A percentile compares a stretch with the other conserved stretches of the same genome.
These are phyloP conservation scores for Spinacia oleracea DNA, from an alignment of 179 eudicot species.

Conservation along the genomic window DNA sequence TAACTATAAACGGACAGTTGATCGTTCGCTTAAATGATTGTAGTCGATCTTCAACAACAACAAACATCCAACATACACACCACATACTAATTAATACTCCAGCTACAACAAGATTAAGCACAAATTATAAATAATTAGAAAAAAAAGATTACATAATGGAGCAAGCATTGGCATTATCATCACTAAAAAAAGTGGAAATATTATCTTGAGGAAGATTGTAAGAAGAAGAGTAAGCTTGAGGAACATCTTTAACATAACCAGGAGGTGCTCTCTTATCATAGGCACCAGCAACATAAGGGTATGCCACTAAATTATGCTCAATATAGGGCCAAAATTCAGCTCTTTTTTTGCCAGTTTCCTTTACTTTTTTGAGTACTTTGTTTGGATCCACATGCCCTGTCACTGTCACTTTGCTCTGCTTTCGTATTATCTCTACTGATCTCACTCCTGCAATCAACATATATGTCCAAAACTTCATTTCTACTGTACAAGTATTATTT, in stretches of 20 bases:
- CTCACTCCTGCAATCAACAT: conserved; percentile 58
- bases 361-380: conserved; percentile 60
- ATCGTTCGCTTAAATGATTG: too few species aligned
- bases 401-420: conserved; percentile 64
- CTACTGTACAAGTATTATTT: too few species aligned
- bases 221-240: conserved; percentile 44
- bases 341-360: conserved; percentile 58
- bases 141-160: conserved; percentile 53
- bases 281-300: conserved; percentile 60
- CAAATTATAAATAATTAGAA: background rate
- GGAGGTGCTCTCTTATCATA: conserved; percentile 83
- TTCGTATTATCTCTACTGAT: conserved; percentile 54
- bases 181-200: conserved; percentile 56
- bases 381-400: conserved; percentile 67
- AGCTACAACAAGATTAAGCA: too few species aligned
- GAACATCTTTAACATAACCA: conserved; percentile 64
- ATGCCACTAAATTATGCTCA: conserved; percentile 61
- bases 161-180: conserved; percentile 80
- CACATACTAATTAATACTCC: too few species aligned
- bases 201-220: conserved; percentile 49
- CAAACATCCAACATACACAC: too few species aligned
- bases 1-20: too few species aligned
- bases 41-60: too few species aligned
- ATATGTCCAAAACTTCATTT: too few species aligned
- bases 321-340: conserved; percentile 88